Percentiles rank a stretch among this genome's conserved stretches.
Conservation (phyloP, 805 yeast species). For the Kluyveromyces dobzhanskii region DNA sequence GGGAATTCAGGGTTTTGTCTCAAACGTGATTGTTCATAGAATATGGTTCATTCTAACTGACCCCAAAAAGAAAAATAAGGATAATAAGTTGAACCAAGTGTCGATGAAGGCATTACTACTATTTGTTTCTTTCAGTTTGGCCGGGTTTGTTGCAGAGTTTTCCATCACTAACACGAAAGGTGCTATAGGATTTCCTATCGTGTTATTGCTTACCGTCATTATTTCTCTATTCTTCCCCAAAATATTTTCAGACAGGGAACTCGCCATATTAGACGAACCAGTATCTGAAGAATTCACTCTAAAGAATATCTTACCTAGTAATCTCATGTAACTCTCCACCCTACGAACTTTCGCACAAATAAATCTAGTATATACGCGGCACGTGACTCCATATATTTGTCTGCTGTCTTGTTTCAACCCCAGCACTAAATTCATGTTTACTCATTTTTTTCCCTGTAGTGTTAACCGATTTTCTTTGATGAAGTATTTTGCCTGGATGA, state of each 20-base stretch:
- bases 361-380: too few relatives aligned
- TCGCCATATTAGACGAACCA: constrained; percentile 56
- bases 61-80: constrained; percentile 29
- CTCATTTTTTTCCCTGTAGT: too few relatives aligned
- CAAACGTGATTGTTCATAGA: constrained; percentile 55
- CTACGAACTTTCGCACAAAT: too few relatives aligned
- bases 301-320: constrained; percentile 33
- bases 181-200: constrained; percentile 91
- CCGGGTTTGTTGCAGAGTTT: constrained; percentile 73
- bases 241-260: constrained; percentile 52
- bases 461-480: too few relatives aligned
- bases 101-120: constrained; percentile 35
- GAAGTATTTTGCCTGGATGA: too few relatives aligned
- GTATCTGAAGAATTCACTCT: constrained; percentile 51
- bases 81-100: constrained; percentile 28
- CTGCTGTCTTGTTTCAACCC: too few relatives aligned
- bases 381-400: too few relatives aligned
- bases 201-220: constrained; percentile 58
- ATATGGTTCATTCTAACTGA: constrained; percentile 60
- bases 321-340: constrained; percentile 7
- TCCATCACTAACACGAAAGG: constrained; percentile 81
- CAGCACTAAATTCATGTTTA: too few relatives aligned
- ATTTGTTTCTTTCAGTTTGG: constrained; percentile 49
- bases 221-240: constrained; percentile 54
- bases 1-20: constrained; percentile 76